Evolutionary conservation across 192 early-diverging fungal species (phyloP), one percentile per base, ranked within the genome.

Genomic region (Chytriomyces hyalinus): DNA sequence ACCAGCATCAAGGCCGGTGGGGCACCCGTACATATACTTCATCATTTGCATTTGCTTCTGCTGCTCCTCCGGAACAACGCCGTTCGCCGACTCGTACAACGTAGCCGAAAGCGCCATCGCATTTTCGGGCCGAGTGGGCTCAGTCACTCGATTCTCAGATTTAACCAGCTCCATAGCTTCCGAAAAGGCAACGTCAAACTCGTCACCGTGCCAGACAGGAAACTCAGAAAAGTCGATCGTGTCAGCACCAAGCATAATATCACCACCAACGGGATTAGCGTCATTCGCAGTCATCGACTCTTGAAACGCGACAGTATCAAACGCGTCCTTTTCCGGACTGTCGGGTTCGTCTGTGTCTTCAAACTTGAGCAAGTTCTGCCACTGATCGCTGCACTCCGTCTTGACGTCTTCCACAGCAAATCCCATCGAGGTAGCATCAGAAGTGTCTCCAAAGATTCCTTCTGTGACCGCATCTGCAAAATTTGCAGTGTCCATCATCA

Each of bases 311-410:
- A n/a, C 26, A 36, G 65, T 10, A 26, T 13, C 8, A 45, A 13
- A 28, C 43, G 8, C 48, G 17, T 13, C 65, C 11, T 13, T 17
- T 46, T 9, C 65, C 8, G 1, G 43, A 7, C 8, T 46, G 6
- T 17, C 13, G 2, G 13, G 13, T 22, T 67, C 65, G 48, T 67
- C 65, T 17, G 11, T 5, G 17, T 13, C 26, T 15, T 47, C 65
- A 67, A 67, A 67, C 65, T 67, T 47, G 36, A 67, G 11, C 65
- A 67, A 45, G 48, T 67, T 22, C 26, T 17, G 43, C 65, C 65
- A 67, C 43, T 15, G 8, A 17, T 47, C 45, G 45, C 43, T n/a
- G 10, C 10, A 17, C 45, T 13, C 24, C 36, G 8, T 28, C 62
- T 64, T 26, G 62, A 24, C 20, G 9, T 5, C 57, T n/a, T 59